Conservation (phyloP, 352 stramenopile species). For the Phytophthora niederhauseri region DNA sequence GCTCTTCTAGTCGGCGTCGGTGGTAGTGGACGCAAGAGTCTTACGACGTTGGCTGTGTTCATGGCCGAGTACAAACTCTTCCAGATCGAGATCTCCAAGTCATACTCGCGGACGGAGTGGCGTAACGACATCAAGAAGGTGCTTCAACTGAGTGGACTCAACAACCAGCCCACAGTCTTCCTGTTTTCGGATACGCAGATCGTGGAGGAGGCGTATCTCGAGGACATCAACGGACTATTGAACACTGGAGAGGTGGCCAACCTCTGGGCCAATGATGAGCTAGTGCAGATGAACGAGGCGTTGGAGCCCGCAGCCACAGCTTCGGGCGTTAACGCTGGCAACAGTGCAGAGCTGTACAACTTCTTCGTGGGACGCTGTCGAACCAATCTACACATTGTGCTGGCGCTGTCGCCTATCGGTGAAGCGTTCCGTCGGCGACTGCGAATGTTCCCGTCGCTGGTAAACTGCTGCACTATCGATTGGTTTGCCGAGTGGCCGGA, state of each 20-base stretch:
- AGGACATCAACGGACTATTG: slow-evolving; percentile 94
- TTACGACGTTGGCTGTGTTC: slow-evolving; percentile 93
- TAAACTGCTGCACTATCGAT: slow-evolving; percentile 98
- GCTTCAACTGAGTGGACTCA: slow-evolving; percentile 75
- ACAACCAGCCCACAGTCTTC: slow-evolving; percentile 91
- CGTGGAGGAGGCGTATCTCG: slow-evolving; percentile 92
- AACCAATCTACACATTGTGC: slow-evolving; percentile 95
- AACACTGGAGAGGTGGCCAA: slow-evolving; percentile 95
- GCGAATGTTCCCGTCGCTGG: slow-evolving; percentile 96
- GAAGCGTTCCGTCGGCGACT: slow-evolving; percentile 93
- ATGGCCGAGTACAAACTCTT: slow-evolving; percentile 96
- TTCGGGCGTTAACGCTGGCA: slow-evolving; percentile 74
- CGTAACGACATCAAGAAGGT: slow-evolving; percentile 94
- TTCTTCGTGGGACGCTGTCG: slow-evolving; percentile 93
- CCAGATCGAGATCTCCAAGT: slow-evolving; percentile 97
- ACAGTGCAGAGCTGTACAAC: slow-evolving; percentile 81
- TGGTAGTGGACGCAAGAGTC: slow-evolving; percentile 91
- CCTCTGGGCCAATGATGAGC: slow-evolving; percentile 91
- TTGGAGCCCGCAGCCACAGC: slow-evolving; percentile 66
- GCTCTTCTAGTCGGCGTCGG: slow-evolving; percentile 94
- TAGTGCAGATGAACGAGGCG: slow-evolving; percentile 83
- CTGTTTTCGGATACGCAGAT: slow-evolving; percentile 95
- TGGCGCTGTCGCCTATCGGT: slow-evolving; percentile 94
- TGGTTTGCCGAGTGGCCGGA: slow-evolving; percentile 97
- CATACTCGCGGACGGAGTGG: slow-evolving; percentile 93